Evolutionary conservation across 108 stramenopile genomes (phyloP).

Genomic region (Cyclotella choctawhatcheeana): DNA sequence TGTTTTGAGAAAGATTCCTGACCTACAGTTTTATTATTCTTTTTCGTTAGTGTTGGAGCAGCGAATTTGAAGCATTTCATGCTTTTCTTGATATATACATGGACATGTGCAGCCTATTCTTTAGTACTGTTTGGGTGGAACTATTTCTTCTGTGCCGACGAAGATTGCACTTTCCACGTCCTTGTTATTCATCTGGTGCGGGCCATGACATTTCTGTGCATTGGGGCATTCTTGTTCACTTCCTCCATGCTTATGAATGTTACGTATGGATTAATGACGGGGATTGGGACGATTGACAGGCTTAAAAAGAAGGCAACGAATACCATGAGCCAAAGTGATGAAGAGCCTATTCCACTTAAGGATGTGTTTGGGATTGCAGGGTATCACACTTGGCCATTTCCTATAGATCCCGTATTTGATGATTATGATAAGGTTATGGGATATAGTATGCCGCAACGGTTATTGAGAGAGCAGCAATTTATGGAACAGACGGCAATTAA

Average conservation of each 20-base stretch:
- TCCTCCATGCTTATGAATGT: slow-evolving; percentile 86
- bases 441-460: slow-evolving; percentile 76
- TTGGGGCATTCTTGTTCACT: slow-evolving; percentile 87
- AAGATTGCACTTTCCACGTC: slow-evolving; percentile 77
- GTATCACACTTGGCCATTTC: slow-evolving; percentile 81
- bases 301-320: slow-evolving; percentile 89
- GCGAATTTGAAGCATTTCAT: slow-evolving; percentile 93
- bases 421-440: slow-evolving; percentile 87
- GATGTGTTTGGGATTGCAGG: slow-evolving; percentile 90
- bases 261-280: slow-evolving; percentile 86
- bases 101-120: slow-evolving; percentile 83
- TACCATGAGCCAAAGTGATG: slow-evolving; percentile 82
- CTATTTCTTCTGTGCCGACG: slow-evolving; percentile 87
- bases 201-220: slow-evolving; percentile 79
- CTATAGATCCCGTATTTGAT: slow-evolving; percentile 87
- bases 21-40: too few species aligned
- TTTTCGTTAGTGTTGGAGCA: slow-evolving; percentile 87
- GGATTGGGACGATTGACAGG: slow-evolving; percentile 90
- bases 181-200: slow-evolving; percentile 82
- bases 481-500: slow-evolving; percentile 41
- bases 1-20: too few species aligned
- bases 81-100: slow-evolving; percentile 94
- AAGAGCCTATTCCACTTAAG: slow-evolving; percentile 84
- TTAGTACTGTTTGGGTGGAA: slow-evolving; percentile 85
- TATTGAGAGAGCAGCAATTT: slow-evolving; percentile 71